Percentiles rank a stretch among this genome's conserved stretches.
Evolutionary conservation across 257 asterid genomes (phyloP).

Genomic region (Echites panduratus): DNA sequence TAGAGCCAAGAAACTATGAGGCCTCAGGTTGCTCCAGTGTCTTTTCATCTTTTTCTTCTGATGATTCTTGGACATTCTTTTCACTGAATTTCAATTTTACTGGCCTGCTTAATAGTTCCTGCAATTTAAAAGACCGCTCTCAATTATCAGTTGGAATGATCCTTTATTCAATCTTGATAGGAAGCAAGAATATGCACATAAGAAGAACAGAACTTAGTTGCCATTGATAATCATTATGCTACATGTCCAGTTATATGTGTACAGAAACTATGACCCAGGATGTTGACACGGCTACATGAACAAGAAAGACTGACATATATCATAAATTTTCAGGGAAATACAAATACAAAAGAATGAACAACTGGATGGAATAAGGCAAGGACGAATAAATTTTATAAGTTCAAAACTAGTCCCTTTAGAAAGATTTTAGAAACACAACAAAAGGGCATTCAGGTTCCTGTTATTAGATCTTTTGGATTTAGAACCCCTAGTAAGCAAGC

Average conservation of each 20-base stretch:
- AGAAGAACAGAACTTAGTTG: neutral
- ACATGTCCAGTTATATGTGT: neutral
- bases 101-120: slow-evolving; percentile 83
- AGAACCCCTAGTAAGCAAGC: neutral
- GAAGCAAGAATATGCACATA: neutral
- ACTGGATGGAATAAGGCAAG: neutral
- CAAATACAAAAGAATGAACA: neutral
- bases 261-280: neutral
- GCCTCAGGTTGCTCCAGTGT: slow-evolving; percentile 27
- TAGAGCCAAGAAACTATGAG: slow-evolving; percentile 16
- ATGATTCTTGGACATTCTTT: slow-evolving; percentile 32
- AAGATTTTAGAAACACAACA: neutral
- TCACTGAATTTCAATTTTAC: slow-evolving; percentile 60
- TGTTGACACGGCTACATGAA: too few relatives aligned
- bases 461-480: neutral
- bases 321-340: neutral
- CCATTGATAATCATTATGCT: neutral
- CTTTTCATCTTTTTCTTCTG: slow-evolving; percentile 24
- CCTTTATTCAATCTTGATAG: neutral
- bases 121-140: slow-evolving; percentile 10
- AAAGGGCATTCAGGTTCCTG: neutral
- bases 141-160: neutral
- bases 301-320: neutral
- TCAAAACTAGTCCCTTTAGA: neutral
- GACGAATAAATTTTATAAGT: neutral